These are phyloP conservation scores for Hexamita inflata DNA, from an alignment of 208 protist species.

Conservation along the genomic window DNA sequence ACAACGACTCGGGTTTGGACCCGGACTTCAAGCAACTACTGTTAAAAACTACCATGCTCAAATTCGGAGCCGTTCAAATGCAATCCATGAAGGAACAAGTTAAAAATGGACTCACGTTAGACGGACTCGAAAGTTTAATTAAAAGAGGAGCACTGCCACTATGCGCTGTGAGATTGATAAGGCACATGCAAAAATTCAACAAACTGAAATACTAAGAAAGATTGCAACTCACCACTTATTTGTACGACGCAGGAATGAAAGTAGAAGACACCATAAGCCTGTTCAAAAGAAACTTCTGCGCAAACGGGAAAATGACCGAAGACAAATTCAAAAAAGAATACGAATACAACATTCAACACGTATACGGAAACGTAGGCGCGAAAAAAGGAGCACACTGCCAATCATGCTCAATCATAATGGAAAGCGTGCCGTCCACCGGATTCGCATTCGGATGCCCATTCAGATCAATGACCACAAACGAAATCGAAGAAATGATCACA, in stretches of 20 bases:
- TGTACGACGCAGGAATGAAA: not conserved
- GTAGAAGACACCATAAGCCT: not conserved
- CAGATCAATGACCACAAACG: not conserved
- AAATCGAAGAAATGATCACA: slow-evolving; percentile 5
- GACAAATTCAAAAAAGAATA: not conserved
- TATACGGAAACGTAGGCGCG: not conserved
- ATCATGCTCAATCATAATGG: not conserved
- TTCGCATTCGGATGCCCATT: not conserved
- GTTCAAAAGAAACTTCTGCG: not conserved
- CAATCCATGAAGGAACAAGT: no score
- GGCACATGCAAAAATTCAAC: not conserved
- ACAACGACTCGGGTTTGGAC: no score
- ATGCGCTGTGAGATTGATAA: not conserved
- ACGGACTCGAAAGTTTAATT: no score
- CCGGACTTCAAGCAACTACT: no score
- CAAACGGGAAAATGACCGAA: not conserved
- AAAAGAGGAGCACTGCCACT: not conserved
- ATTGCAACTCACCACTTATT: not conserved
- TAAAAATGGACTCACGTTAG: no score
- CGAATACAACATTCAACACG: not conserved
- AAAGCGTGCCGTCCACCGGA: not conserved
- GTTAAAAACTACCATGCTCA: no score
- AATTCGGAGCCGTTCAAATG: no score
- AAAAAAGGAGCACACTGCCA: not conserved
- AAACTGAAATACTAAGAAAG: not conserved